These are phyloP conservation scores for Diaporthe destruens DNA, from an alignment of 2,329 filamentous ascomycete species.

Conservation along the genomic window DNA sequence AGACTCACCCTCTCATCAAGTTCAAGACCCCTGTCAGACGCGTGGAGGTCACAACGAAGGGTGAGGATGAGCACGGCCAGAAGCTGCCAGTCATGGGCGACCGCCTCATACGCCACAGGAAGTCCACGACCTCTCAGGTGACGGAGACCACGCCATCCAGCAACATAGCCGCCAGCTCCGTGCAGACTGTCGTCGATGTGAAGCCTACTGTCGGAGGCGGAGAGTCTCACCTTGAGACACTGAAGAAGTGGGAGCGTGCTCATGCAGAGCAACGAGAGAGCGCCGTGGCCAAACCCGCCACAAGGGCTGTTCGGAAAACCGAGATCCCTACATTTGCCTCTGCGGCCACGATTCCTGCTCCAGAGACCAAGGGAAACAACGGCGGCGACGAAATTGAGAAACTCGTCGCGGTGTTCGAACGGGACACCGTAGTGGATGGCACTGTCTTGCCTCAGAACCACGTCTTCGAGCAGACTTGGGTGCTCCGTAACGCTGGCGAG, in stretches of 20 bases:
- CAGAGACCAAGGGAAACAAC: conserved; percentile 36
- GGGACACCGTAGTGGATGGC: conserved; percentile 84
- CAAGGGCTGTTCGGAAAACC: not conserved
- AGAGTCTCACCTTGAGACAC: conserved; percentile 43
- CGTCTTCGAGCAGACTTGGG: conserved; percentile 92
- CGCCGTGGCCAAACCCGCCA: not conserved
- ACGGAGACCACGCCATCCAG: conserved; percentile 64
- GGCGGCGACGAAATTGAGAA: conserved; percentile 44
- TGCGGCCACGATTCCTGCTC: conserved; percentile 22
- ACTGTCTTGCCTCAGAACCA: conserved; percentile 77
- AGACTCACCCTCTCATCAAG: conserved; percentile 96
- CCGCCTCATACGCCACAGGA: conserved; percentile 49
- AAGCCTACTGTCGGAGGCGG: conserved; percentile 65
- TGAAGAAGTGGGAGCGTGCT: not conserved
- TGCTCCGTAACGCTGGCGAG: conserved; percentile 85
- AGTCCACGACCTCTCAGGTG: conserved; percentile 59
- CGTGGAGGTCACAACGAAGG: conserved; percentile 86
- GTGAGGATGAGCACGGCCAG: conserved; percentile 78
- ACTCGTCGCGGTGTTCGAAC: conserved; percentile 74
- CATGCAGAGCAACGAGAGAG: not conserved
- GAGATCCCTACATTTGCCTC: conserved; percentile 38
- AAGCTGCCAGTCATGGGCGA: conserved; percentile 81
- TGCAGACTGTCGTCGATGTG: conserved; percentile 81
- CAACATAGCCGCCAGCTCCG: conserved; percentile 61
- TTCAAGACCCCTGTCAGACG: conserved; percentile 93